Percentiles rank a stretch among this genome's conserved stretches.
Evolutionary conservation across 2,329 filamentous ascomycete genomes (phyloP).

Genomic region (Cytospora schulzeri): DNA sequence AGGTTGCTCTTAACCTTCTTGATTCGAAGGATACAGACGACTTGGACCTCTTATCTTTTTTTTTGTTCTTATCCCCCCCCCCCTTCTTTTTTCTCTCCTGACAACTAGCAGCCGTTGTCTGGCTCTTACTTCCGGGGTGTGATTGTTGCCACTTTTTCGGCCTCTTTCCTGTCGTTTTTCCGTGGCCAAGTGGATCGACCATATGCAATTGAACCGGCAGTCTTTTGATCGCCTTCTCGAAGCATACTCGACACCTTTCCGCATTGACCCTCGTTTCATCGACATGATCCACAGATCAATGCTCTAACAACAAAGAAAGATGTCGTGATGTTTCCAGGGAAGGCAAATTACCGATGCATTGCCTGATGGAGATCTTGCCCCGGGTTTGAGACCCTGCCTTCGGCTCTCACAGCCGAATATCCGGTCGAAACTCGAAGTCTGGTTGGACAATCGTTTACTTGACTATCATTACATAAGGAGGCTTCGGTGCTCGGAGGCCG

Average conservation of each 20-base stretch:
- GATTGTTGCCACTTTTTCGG: too few relatives aligned
- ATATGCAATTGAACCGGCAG: too few relatives aligned
- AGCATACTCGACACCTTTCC: not conserved
- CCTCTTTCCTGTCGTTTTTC: too few relatives aligned
- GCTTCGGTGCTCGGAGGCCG: not conserved
- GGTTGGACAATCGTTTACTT: not conserved
- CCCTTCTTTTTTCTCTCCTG: too few relatives aligned
- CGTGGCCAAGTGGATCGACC: too few relatives aligned
- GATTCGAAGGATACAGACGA: too few relatives aligned
- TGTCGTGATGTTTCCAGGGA: not conserved
- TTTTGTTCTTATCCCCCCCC: too few relatives aligned
- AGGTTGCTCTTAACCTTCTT: too few relatives aligned
- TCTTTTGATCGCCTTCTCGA: not conserved
- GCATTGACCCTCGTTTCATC: not conserved
- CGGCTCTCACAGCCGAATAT: constrained; percentile 12
- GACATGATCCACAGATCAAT: not conserved
- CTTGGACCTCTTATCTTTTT: too few relatives aligned
- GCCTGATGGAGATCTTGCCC: constrained; percentile 2
- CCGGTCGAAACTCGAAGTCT: not conserved
- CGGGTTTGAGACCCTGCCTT: constrained; percentile 1
- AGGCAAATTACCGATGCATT: constrained; percentile 5
- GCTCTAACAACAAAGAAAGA: not conserved
- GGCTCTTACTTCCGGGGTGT: not conserved
- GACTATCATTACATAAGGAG: not conserved
- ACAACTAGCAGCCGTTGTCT: not conserved